These are phyloP conservation scores for Schizophyllum commune DNA, from an alignment of 1,284 basidiomycete genomes.

Conservation along the genomic window DNA sequence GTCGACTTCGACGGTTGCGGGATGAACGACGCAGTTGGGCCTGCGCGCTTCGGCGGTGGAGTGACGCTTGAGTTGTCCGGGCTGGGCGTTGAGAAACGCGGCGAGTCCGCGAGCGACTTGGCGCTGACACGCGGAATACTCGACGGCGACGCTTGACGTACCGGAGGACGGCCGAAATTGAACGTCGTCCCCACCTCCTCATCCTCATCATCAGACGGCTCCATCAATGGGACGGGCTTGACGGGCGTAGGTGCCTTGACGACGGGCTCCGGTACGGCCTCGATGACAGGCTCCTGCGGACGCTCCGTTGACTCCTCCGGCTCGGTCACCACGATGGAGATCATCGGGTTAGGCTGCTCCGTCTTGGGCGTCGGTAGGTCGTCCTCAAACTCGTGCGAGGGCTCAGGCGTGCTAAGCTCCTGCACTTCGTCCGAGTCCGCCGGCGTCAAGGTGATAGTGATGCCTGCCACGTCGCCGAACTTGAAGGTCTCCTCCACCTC, in stretches of 20 bases:
- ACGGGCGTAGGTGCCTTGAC: background rate
- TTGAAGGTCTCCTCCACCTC: conserved; percentile 26
- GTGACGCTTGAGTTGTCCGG: conserved; percentile 24
- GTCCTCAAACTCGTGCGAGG: conserved; percentile 9
- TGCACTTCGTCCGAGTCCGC: conserved; percentile 22
- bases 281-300: background rate
- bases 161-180: conserved; percentile 29
- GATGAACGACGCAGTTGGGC: conserved; percentile 39
- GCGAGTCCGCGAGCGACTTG: conserved; percentile 14
- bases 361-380: background rate
- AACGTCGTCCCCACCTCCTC: conserved; percentile 24
- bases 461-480: conserved; percentile 47
- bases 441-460: conserved; percentile 61
- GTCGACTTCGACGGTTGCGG: conserved; percentile 33
- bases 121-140: conserved; percentile 36
- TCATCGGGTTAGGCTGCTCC: background rate
- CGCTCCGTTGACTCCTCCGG: background rate
- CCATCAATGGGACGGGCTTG: conserved; percentile 19
- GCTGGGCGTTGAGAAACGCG: conserved; percentile 6
- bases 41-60: conserved; percentile 42
- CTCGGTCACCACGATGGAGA: background rate
- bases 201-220: conserved; percentile 18
- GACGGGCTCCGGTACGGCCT: background rate
- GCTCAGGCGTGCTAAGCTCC: conserved; percentile 19
- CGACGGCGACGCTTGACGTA: conserved; percentile 16